Evolutionary conservation across 371 early-diverging fungal genomes (phyloP).

Genomic region (Lichtheimia ornata): DNA sequence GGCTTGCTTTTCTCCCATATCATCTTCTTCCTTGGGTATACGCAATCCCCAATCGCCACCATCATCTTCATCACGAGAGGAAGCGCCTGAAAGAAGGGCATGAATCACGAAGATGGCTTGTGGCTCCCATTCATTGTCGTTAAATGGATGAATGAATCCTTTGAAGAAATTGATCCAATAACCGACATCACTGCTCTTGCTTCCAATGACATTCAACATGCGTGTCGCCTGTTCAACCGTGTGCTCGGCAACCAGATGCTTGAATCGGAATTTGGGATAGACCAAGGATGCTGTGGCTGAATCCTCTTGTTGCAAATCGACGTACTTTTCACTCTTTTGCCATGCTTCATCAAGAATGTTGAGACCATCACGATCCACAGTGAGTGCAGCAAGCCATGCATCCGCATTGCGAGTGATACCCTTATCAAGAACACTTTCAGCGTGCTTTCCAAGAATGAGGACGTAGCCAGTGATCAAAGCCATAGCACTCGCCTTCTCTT

Average conservation of each 20-base stretch:
- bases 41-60: constrained; percentile 2
- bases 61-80: constrained; percentile 12
- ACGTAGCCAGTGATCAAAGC: constrained; percentile 44
- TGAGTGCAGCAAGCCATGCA: constrained; percentile 47
- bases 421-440: constrained; percentile 36
- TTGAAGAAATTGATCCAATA: constrained; percentile 51
- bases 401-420: constrained; percentile 31
- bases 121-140: constrained; percentile 30
- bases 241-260: constrained; percentile 38
- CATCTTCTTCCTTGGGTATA: constrained; percentile 2
- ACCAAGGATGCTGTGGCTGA: background rate
- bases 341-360: constrained; percentile 42
- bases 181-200: constrained; percentile 36
- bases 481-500: constrained; percentile 41
- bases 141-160: constrained; percentile 27
- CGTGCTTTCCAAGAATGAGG: constrained; percentile 35
- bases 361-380: constrained; percentile 43
- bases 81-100: constrained; percentile 46
- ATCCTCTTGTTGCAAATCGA: constrained; percentile 17
- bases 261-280: constrained; percentile 52
- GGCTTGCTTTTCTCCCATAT: background rate
- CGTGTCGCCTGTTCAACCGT: constrained; percentile 26
- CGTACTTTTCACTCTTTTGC: constrained; percentile 9
- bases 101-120: constrained; percentile 52
- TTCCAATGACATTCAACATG: constrained; percentile 51